Evolutionary conservation across 1,284 basidiomycete species (phyloP), one percentile per base, ranked within the genome.

Genomic region (Ganoderma leucocontextum): DNA sequence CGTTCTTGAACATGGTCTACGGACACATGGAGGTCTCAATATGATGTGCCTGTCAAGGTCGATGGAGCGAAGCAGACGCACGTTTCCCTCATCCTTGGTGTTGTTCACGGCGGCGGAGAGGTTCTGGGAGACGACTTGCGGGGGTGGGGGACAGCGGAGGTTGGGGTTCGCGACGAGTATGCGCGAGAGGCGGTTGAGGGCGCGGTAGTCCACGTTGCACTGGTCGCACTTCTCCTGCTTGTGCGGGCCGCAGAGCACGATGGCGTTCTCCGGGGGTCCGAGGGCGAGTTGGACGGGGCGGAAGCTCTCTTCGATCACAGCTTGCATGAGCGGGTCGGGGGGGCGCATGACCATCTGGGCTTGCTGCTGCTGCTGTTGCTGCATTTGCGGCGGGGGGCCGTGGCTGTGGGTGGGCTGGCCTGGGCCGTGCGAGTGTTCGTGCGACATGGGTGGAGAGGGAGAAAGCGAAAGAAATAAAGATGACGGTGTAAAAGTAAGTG

Each of bases 11-110:
- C 4, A 92, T 81, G 47, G 84, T 82, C 95, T 96, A 76, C 2
- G 29, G 8, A 29, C 47, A 38, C 39, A 29, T 7, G 13, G 15
- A n/a, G 10, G 17, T 29, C 15, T 62, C 29, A 62, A 17, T 35
- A 39, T 4, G 22, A 19, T 59, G 22, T 38, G 29, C 25, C 63
- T 1, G 70, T 59, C n/a, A n/a, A 57, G 9, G 70, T 59, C n/a
- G n/a, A 57, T 8, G 63, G 63, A n/a, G 52, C 17, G 35, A 67
- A 44, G 71, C 59, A 44, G 29, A 80, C 86, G 75, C 77, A 95
- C 94, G 78, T 98, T 98, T 70, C 96, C 96, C 71, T 96, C 93
- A 64, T 97, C 96, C 78, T 97, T 98, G 25, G 91, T 91, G 60
- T 85, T 83, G 36, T 87, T 91, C 70, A 97, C 87, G 25, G 89